phyloP scores from a whole-genome alignment of 345 rosid species.

The Aethionema arabicum region DNA sequence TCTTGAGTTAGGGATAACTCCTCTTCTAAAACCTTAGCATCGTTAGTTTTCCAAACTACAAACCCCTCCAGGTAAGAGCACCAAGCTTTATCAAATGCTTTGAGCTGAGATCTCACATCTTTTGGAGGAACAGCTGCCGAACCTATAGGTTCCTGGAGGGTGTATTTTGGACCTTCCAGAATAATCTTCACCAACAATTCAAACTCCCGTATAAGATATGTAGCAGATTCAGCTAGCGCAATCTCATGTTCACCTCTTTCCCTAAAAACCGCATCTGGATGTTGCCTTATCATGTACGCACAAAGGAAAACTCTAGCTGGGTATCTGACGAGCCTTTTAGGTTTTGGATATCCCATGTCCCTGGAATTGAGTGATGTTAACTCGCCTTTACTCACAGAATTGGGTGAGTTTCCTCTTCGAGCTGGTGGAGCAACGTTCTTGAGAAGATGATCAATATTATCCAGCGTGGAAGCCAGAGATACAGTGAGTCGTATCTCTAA shows the following conservation, averaged over 20 bases:
- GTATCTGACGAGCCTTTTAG: constrained; percentile 55
- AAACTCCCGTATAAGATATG: constrained; percentile 61
- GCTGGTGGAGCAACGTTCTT: constrained; percentile 66
- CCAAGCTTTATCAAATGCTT: constrained; percentile 85
- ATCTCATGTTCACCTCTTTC: constrained; percentile 81
- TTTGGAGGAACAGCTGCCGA: constrained; percentile 39
- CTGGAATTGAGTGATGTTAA: constrained; percentile 43
- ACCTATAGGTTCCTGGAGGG: constrained; percentile 52
- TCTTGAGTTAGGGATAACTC: constrained; percentile 84
- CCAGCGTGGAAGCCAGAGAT: constrained; percentile 39
- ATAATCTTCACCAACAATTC: constrained; percentile 68
- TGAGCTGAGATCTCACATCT: constrained; percentile 74
- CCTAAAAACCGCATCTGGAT: constrained; percentile 90
- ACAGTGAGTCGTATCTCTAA: constrained; percentile 64
- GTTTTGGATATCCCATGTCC: constrained; percentile 42
- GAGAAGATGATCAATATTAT: constrained; percentile 81
- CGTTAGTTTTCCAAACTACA: constrained; percentile 90
- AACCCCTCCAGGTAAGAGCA: constrained; percentile 76
- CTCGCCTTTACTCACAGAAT: constrained; percentile 51
- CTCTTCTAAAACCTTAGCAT: constrained; percentile 75
- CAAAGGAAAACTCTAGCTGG: constrained; percentile 82
- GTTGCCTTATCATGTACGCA: constrained; percentile 93
- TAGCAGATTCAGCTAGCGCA: constrained; percentile 70
- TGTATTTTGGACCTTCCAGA: constrained; percentile 62
- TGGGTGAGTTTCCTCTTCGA: constrained; percentile 52